Evolutionary conservation across 495 filamentous ascomycete species (phyloP).

Genomic region (Xylaria grammica): DNA sequence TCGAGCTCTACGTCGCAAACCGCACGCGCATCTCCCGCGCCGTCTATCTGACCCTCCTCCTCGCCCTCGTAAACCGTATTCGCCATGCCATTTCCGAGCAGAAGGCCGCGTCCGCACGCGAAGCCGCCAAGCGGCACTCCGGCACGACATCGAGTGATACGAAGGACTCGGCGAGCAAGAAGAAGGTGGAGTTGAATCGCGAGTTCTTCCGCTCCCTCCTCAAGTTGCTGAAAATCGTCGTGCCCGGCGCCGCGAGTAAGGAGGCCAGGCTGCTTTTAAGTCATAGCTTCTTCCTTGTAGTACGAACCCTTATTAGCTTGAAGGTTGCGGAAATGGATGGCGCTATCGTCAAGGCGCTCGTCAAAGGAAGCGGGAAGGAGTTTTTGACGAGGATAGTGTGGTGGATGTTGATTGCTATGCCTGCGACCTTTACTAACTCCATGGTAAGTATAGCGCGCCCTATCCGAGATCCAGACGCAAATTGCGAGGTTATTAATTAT

Average conservation of each 20-base stretch:
- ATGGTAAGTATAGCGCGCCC: constrained; percentile 71
- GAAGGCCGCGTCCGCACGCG: constrained; percentile 80
- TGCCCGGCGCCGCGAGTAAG: constrained; percentile 87
- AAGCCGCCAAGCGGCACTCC: constrained; percentile 64
- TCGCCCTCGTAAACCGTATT: constrained; percentile 86
- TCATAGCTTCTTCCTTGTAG: constrained; percentile 80
- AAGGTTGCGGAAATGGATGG: constrained; percentile 98
- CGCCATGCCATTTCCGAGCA: constrained; percentile 92
- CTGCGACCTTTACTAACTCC: constrained; percentile 97
- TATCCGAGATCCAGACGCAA: not conserved
- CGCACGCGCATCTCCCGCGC: constrained; percentile 88
- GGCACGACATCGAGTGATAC: constrained; percentile 58
- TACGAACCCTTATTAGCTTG: constrained; percentile 87
- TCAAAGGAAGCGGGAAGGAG: constrained; percentile 88
- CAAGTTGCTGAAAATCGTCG: constrained; percentile 79
- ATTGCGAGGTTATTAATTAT: not conserved
- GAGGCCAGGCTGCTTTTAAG: constrained; percentile 84
- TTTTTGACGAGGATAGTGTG: constrained; percentile 89
- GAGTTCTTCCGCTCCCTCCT: constrained; percentile 92
- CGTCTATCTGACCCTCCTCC: constrained; percentile 89
- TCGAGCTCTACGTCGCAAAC: constrained; percentile 77
- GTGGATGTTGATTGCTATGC: constrained; percentile 99
- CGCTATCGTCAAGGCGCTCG: constrained; percentile 84
- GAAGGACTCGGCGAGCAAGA: constrained; percentile 58
- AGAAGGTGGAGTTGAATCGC: constrained; percentile 90